phyloP scores from a whole-genome alignment of 257 asterid genomes.

The Petunia secreta region DNA sequence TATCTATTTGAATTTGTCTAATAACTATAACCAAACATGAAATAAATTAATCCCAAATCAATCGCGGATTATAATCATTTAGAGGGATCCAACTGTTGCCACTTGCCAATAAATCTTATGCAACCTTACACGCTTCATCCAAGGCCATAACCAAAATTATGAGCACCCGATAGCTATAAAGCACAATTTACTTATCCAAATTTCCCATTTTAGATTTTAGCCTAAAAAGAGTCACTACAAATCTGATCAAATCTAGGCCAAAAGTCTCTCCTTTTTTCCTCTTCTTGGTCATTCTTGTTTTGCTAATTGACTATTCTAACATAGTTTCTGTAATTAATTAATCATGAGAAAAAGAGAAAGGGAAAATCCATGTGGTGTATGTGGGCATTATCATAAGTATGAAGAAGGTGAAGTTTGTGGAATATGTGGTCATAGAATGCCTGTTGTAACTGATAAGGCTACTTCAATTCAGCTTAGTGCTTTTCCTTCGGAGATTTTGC shows the following conservation, averaged over 20 bases:
- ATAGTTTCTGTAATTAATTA: background rate
- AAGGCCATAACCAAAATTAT: background rate
- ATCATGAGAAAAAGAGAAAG: constrained; percentile 80
- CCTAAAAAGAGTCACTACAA: background rate
- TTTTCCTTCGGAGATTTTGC: constrained; percentile 94
- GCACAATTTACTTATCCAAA: background rate
- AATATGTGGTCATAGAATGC: constrained; percentile 87
- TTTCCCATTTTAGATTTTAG: background rate
- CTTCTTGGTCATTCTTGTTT: background rate
- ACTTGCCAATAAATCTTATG: background rate
- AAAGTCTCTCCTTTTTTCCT: background rate
- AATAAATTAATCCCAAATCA: no score
- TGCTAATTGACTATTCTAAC: background rate
- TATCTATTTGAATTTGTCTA: no score
- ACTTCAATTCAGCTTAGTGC: constrained; percentile 69
- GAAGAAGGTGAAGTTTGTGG: constrained; percentile 94
- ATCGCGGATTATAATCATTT: no score
- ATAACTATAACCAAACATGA: no score
- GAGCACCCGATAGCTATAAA: background rate
- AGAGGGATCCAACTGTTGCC: no score
- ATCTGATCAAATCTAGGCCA: constrained; percentile 18
- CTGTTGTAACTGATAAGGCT: constrained; percentile 50
- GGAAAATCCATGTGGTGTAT: constrained; percentile 86
- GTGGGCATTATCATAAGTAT: constrained; percentile 96
- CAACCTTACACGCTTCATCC: background rate